Base-by-base conservation (phyloP, 768 basidiomycete species). In the Clitopilus passeckerianus region DNA sequence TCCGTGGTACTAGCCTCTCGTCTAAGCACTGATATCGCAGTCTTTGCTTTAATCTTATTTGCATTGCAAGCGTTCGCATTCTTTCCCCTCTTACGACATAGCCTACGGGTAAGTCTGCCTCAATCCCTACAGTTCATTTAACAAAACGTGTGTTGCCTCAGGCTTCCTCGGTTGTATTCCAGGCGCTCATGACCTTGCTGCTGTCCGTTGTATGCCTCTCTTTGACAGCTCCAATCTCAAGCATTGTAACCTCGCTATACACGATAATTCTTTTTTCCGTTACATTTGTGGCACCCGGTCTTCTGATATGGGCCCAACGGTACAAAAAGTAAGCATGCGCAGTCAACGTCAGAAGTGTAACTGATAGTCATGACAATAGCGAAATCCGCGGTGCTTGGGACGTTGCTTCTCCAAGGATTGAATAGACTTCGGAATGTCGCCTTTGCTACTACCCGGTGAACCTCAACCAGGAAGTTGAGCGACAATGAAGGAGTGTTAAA, bases 1-100 rank as follows among this genome's bases (percentile, higher is more conserved):
- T 93, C 91, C 33, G 90, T 97, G 52, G 95, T 98, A 58, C 79
- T 98, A 62, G 93, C 95, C 33, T 97, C 95, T 41, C 89, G 96
- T 64, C 78, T 98, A 37, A 76, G 83, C 44, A 86, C 89, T 64
- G 91, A 94, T 71, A 71, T 90, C 52, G 85, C 90, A 23, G 96
- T 97, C 22, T 98, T 98, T 68, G 87, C 93, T 34, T 82, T 98
- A 59, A 85, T 92, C 66, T 77, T 94, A 57, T 91, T 93, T 73
- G 86, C 93, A 58, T 86, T 94, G 59, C 85, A 91, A 66, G 71
- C 84, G 15, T 95, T 95, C 70, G 89, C 90, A n/a, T 74, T 94
- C 57, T 91, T 91, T 67, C 93, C 93, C 16, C 77, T 90, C 64
- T 74, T 95, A 61, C 85, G 90, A 64, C 86, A 82, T 66, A 86